Percentiles rank a stretch among this genome's conserved stretches.
phyloP scores from a whole-genome alignment of 257 asterid genomes.

The Echites panduratus region DNA sequence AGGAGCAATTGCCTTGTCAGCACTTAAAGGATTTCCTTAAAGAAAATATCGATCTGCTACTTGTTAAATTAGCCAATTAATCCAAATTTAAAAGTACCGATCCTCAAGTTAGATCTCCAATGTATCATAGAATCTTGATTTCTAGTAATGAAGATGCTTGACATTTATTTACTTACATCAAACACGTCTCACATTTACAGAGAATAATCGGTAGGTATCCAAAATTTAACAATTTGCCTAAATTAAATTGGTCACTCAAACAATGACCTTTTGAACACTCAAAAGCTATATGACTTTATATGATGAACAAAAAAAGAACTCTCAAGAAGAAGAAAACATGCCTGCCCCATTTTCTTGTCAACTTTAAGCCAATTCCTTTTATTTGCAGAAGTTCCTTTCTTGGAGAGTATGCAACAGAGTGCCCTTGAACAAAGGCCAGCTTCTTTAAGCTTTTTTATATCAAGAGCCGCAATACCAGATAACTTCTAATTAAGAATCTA shows the following conservation, averaged over 20 bases:
- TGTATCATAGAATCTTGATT: not conserved
- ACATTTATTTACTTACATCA: not conserved
- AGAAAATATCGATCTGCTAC: not conserved
- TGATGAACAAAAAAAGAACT: not conserved
- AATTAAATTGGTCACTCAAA: not conserved
- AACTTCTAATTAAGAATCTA: too few species aligned
- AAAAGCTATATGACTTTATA: too few species aligned
- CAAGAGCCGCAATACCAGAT: conserved; percentile 81
- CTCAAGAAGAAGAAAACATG: conserved; percentile 29
- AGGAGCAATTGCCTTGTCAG: too few species aligned
- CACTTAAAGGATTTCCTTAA: not conserved
- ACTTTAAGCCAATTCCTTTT: conserved; percentile 94
- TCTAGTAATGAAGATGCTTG: not conserved
- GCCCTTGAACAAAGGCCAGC: conserved; percentile 91
- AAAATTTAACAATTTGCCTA: not conserved
- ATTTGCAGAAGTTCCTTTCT: conserved; percentile 89
- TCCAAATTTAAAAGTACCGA: not conserved
- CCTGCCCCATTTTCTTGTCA: conserved; percentile 98
- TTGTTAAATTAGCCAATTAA: too few species aligned
- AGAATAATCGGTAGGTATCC: too few species aligned
- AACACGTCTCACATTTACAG: not conserved
- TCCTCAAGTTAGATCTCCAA: not conserved
- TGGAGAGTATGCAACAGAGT: conserved; percentile 84
- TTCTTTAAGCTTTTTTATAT: conserved; percentile 91
- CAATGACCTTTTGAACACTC: too few species aligned